These are phyloP conservation scores for Tuber brumale DNA, from an alignment of 495 filamentous ascomycete species.

Conservation along the genomic window DNA sequence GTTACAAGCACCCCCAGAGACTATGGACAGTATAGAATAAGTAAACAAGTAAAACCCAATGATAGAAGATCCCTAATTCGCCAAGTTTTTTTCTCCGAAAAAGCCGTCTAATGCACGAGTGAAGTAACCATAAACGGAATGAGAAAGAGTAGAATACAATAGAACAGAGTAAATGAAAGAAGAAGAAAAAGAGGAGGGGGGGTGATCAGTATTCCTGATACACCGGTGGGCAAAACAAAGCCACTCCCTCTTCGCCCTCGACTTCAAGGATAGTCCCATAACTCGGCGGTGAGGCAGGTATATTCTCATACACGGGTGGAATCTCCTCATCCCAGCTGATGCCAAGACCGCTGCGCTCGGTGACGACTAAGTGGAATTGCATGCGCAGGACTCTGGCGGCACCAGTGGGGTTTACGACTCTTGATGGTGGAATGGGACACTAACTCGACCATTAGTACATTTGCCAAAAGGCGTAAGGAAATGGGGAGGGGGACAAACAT, in stretches of 20 bases:
- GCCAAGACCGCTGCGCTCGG: slow-evolving; percentile 76
- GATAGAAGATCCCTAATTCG: background rate
- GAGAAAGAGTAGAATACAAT: background rate
- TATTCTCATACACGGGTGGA: slow-evolving; percentile 90
- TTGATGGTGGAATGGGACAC: slow-evolving; percentile 28
- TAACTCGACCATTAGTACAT: slow-evolving; percentile 47
- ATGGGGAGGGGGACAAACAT: slow-evolving; percentile 14
- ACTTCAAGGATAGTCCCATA: slow-evolving; percentile 47
- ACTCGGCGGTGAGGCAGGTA: slow-evolving; percentile 76
- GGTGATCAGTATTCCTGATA: slow-evolving; percentile 4
- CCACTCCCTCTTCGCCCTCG: slow-evolving; percentile 13
- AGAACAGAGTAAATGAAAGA: background rate
- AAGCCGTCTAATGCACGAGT: background rate
- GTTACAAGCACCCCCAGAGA: background rate
- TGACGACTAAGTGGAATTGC: slow-evolving; percentile 77
- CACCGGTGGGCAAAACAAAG: slow-evolving; percentile 22
- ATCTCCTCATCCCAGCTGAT: slow-evolving; percentile 97
- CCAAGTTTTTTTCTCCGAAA: background rate
- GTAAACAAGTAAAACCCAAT: background rate
- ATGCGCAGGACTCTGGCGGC: slow-evolving; percentile 85
- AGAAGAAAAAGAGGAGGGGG: background rate
- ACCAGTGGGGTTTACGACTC: slow-evolving; percentile 69
- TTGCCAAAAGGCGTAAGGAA: slow-evolving; percentile 51
- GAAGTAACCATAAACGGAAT: background rate
- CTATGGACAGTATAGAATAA: background rate